Evolutionary conservation across 2,329 filamentous ascomycete species (phyloP).

Genomic region (Aquanectria penicillioides): DNA sequence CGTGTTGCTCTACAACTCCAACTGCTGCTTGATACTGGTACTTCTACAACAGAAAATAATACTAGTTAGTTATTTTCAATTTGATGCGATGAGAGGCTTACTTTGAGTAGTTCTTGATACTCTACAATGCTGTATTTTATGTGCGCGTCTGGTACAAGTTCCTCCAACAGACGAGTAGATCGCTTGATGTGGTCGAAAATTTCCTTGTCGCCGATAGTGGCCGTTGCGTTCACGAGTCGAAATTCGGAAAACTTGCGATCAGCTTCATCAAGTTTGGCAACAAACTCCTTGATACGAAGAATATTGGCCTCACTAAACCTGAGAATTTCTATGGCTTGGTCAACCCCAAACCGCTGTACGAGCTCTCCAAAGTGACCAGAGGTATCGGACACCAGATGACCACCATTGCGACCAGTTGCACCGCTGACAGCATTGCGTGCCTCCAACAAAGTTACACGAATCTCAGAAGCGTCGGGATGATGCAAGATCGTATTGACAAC

Average conservation of each 20-base stretch:
- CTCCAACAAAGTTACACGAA: slow-evolving; percentile 36
- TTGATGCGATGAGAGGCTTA: slow-evolving; percentile 26
- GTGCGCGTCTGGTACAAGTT: not conserved
- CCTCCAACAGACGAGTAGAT: not conserved
- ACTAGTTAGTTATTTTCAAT: not conserved
- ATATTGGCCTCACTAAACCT: slow-evolving; percentile 47
- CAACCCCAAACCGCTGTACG: slow-evolving; percentile 40
- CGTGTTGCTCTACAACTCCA: slow-evolving; percentile 49
- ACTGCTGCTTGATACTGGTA: slow-evolving; percentile 15
- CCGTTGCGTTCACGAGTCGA: slow-evolving; percentile 10
- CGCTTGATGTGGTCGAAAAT: not conserved
- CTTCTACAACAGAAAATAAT: slow-evolving; percentile 2
- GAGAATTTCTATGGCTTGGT: slow-evolving; percentile 52
- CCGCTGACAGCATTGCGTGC: slow-evolving; percentile 38
- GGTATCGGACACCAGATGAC: slow-evolving; percentile 41
- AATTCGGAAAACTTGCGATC: slow-evolving; percentile 13
- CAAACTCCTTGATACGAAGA: not conserved
- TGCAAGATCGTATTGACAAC: slow-evolving; percentile 35
- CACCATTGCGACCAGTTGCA: slow-evolving; percentile 43
- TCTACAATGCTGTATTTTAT: slow-evolving; percentile 1
- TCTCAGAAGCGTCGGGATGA: not conserved
- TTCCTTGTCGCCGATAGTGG: not conserved
- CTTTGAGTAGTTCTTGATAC: slow-evolving; percentile 1
- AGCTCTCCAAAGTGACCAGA: slow-evolving; percentile 49
- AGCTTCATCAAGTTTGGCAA: not conserved